These are phyloP conservation scores for Ascoidea tarda DNA, from an alignment of 805 yeast genomes.

Conservation along the genomic window DNA sequence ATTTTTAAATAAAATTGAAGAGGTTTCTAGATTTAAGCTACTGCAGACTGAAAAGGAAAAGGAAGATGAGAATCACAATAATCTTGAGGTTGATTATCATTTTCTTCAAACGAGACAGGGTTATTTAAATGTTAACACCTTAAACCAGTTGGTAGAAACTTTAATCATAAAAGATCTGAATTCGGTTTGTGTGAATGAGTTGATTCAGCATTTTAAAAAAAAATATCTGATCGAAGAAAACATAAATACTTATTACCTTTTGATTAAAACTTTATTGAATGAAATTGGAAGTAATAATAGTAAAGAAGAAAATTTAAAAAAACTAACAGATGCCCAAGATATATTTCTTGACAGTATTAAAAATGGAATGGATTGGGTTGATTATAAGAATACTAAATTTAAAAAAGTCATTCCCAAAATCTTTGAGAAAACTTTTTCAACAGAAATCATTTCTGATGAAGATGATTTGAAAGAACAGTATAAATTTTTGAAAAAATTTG, in stretches of 20 bases:
- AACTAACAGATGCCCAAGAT: no score
- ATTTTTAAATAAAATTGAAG: not conserved
- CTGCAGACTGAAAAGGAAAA: not conserved
- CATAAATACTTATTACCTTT: conserved; percentile 20
- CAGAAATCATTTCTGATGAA: not conserved
- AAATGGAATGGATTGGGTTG: conserved; percentile 29
- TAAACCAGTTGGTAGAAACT: not conserved
- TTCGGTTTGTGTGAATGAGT: conserved; percentile 1
- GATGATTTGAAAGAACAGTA: conserved; percentile 1
- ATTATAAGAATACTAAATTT: conserved; percentile 15
- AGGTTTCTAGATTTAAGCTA: no score
- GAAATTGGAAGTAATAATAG: conserved; percentile 18
- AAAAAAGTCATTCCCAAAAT: not conserved
- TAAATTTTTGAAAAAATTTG: conserved; percentile 13
- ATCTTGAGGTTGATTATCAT: not conserved
- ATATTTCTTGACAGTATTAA: conserved; percentile 21
- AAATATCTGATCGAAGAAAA: conserved; percentile 20
- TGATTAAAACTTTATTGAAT: conserved; percentile 21
- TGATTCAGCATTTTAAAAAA: conserved; percentile 18
- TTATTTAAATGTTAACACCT: not conserved
- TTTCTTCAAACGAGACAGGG: no score
- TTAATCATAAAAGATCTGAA: not conserved
- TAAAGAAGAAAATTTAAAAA: conserved; percentile 6
- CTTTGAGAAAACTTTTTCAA: conserved; percentile 1
- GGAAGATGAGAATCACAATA: not conserved